Conservation (phyloP, 2,329 filamentous ascomycete genomes). For the Colletotrichum scovillei region DNA sequence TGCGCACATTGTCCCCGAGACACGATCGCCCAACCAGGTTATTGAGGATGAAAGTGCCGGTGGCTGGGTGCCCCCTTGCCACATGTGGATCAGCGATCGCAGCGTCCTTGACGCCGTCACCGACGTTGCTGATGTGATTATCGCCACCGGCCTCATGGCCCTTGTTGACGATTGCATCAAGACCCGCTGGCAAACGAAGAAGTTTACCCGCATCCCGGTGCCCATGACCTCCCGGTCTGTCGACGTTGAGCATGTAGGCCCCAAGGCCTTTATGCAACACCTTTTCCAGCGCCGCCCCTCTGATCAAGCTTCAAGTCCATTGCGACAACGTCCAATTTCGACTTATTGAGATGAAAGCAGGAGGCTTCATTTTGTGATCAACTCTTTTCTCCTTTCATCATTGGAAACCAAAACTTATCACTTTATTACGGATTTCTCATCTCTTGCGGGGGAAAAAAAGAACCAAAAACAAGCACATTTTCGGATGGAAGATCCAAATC, state of each 20-base stretch:
- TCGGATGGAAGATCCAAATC: neutral
- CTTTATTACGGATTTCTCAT: neutral
- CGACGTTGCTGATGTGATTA: constrained; percentile 89
- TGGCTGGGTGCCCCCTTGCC: constrained; percentile 90
- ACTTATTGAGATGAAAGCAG: constrained; percentile 45
- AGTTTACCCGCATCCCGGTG: constrained; percentile 50
- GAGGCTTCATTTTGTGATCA: neutral
- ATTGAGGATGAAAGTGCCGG: constrained; percentile 80
- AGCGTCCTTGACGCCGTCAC: constrained; percentile 75
- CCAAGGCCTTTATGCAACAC: constrained; percentile 50
- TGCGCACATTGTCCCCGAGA: constrained; percentile 87
- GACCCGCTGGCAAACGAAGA: constrained; percentile 73
- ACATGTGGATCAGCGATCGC: constrained; percentile 88
- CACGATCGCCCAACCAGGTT: constrained; percentile 76
- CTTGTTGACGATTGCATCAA: constrained; percentile 94
- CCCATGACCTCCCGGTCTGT: constrained; percentile 46
- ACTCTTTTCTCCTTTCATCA: neutral
- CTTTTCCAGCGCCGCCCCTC: constrained; percentile 55
- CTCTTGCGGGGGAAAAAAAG: neutral
- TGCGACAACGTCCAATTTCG: constrained; percentile 49
- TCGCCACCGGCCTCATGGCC: constrained; percentile 88
- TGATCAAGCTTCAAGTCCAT: constrained; percentile 50
- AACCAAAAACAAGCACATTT: neutral
- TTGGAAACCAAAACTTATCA: neutral
- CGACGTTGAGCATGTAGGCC: constrained; percentile 43